These are phyloP conservation scores for Cornus controversa DNA, from an alignment of 148 eudicot species.

Conservation along the genomic window DNA sequence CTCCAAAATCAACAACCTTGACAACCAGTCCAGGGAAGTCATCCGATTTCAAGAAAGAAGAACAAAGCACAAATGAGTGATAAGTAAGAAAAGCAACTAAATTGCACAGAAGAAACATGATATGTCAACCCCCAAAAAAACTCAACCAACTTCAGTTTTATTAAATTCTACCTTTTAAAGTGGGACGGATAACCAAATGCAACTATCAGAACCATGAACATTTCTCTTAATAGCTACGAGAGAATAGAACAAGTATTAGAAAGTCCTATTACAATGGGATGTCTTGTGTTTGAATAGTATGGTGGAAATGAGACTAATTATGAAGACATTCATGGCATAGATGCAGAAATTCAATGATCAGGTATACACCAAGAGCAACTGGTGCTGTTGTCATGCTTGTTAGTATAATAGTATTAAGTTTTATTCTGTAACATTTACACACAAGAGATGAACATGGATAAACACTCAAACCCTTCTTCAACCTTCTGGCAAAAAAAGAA, in stretches of 20 bases:
- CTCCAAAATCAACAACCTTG: constrained; percentile 81
- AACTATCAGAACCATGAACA: not conserved
- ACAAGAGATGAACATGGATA: not conserved
- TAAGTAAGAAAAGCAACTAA: not conserved
- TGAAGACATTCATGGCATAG: not conserved
- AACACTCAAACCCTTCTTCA: not conserved
- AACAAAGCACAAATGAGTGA: not conserved
- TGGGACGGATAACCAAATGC: not conserved
- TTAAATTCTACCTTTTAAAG: not conserved
- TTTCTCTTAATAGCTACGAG: not conserved
- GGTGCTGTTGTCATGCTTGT: not conserved
- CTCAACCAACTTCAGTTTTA: not conserved
- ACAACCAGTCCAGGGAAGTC: constrained; percentile 35
- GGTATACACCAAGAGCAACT: not conserved
- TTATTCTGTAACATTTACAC: not conserved
- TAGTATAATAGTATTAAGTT: not conserved
- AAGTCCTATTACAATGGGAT: not conserved
- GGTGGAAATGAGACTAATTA: not conserved
- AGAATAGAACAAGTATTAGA: not conserved
- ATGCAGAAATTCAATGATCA: not conserved
- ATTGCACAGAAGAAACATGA: not conserved
- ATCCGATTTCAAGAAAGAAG: constrained; percentile 2
- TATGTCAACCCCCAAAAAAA: not conserved
- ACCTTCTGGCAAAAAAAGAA: not conserved
- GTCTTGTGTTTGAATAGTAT: not conserved